Percentiles rank a stretch among this genome's conserved stretches.
Evolutionary conservation across 345 rosid genomes (phyloP).

Genomic region (Rhodamnia argentea): DNA sequence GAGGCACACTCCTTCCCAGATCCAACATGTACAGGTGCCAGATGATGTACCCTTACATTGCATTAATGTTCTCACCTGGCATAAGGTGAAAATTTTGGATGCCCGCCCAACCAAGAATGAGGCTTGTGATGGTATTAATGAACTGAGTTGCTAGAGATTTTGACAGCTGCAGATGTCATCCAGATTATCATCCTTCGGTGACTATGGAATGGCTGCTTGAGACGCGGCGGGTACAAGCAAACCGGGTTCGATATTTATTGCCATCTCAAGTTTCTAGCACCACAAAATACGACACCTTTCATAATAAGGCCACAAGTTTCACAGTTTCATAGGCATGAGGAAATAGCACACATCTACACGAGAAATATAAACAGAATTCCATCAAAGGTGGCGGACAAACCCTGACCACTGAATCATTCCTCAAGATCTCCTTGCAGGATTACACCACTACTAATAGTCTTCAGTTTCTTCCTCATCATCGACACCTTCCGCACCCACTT

Average conservation of each 20-base stretch:
- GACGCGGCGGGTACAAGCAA: background rate
- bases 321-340: background rate
- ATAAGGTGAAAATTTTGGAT: background rate
- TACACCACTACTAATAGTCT: slow-evolving; percentile 28
- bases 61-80: background rate
- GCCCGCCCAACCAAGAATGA: background rate
- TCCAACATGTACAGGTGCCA: background rate
- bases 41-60: background rate
- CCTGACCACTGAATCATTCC: background rate
- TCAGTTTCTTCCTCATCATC: slow-evolving; percentile 55
- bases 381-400: background rate
- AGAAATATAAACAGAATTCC: background rate
- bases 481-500: slow-evolving; percentile 57
- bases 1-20: background rate
- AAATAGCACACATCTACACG: background rate
- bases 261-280: background rate
- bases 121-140: background rate
- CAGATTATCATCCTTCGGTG: background rate
- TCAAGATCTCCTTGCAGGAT: background rate
- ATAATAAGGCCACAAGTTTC: background rate
- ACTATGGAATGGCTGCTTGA: background rate
- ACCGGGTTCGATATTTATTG: background rate
- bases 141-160: background rate
- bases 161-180: background rate
- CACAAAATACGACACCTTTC: background rate